Evolutionary conservation across 257 asterid species (phyloP).

Genomic region (Gynochthodes officinalis): DNA sequence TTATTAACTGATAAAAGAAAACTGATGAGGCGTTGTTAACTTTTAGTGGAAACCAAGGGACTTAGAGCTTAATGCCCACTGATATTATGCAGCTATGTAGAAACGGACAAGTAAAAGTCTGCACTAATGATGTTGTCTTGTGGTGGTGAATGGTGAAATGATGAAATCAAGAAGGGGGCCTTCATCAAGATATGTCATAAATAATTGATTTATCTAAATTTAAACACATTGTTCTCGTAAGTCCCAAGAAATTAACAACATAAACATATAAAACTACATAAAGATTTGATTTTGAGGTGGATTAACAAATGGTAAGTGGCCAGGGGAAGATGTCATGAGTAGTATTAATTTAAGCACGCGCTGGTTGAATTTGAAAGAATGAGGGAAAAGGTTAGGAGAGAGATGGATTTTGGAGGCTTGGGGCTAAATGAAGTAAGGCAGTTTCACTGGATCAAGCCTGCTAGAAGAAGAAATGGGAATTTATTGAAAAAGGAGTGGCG

Average conservation of each 20-base stretch:
- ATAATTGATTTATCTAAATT: background rate
- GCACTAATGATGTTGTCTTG: constrained; percentile 57
- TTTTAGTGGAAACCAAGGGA: constrained; percentile 28
- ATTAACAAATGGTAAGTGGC: background rate
- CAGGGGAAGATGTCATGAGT: background rate
- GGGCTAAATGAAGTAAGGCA: background rate
- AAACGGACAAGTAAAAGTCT: constrained; percentile 43
- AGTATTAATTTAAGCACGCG: constrained; percentile 40
- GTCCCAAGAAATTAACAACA: background rate
- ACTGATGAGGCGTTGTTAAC: constrained; percentile 31
- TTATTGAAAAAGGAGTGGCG: constrained; percentile 7
- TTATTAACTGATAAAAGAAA: background rate
- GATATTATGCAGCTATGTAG: constrained; percentile 10
- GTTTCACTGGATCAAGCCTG: constrained; percentile 25
- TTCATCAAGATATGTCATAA: constrained; percentile 4
- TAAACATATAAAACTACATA: background rate
- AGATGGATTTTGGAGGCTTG: background rate
- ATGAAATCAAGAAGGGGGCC: constrained; percentile 23
- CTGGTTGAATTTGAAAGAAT: constrained; percentile 16
- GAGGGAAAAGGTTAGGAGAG: too few species aligned
- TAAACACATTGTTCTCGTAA: constrained; percentile 12
- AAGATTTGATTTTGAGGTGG: background rate
- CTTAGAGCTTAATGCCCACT: too few species aligned
- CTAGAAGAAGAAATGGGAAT: constrained; percentile 16
- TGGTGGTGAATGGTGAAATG: constrained; percentile 38